Percentiles rank a stretch among this genome's conserved stretches.
phyloP scores from a whole-genome alignment of 257 asterid genomes.

The Solanum pinnatisectum region DNA sequence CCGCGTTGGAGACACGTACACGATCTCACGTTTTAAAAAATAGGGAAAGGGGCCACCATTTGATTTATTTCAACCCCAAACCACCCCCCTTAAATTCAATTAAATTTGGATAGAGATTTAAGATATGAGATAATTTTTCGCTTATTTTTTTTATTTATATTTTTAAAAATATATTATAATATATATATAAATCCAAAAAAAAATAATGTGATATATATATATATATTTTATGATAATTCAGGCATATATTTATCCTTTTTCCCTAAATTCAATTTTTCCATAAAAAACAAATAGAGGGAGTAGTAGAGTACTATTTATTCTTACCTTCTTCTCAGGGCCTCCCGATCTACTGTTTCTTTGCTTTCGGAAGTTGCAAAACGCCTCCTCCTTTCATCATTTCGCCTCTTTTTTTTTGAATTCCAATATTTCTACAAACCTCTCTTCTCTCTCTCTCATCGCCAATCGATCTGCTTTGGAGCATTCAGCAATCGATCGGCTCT shows the following conservation, averaged over 20 bases:
- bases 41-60: not conserved
- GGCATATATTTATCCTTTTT: too few relatives aligned
- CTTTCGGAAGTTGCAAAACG: not conserved
- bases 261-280: too few relatives aligned
- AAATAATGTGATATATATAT: too few relatives aligned
- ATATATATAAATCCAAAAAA: too few relatives aligned
- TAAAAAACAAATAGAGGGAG: not conserved
- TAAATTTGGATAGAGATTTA: too few relatives aligned
- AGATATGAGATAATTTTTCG: too few relatives aligned
- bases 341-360: not conserved
- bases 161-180: too few relatives aligned
- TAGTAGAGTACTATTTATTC: not conserved
- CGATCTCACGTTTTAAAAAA: not conserved
- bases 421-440: not conserved
- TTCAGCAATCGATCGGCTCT: not conserved
- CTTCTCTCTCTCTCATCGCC: not conserved
- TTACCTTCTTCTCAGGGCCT: not conserved
- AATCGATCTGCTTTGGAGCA: not conserved
- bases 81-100: not conserved
- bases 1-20: not conserved
- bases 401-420: not conserved
- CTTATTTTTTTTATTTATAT: too few relatives aligned
- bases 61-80: not conserved
- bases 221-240: too few relatives aligned
- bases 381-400: not conserved